These are phyloP conservation scores for Ceratobasidium sp. DNA, from an alignment of 1,284 basidiomycete genomes.

Conservation along the genomic window DNA sequence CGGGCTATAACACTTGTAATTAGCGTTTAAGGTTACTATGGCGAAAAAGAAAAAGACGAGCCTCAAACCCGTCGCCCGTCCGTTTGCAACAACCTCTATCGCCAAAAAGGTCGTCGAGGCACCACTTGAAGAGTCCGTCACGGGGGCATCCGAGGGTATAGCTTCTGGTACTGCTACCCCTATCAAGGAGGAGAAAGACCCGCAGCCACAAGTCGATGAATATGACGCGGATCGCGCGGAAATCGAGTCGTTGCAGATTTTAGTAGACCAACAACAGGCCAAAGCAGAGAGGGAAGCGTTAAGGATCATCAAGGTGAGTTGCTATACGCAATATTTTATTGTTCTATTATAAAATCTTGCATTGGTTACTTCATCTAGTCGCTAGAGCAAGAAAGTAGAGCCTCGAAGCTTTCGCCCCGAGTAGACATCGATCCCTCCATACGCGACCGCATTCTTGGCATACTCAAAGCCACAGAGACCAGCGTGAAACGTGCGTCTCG, in stretches of 20 bases:
- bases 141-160: conserved; percentile 50
- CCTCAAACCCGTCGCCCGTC: conserved; percentile 76
- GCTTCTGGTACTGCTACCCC: conserved; percentile 45
- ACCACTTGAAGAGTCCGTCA: conserved; percentile 54
- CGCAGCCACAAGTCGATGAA: conserved; percentile 50
- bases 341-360: conserved; percentile 1
- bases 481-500: conserved; percentile 54
- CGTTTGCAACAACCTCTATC: conserved; percentile 89
- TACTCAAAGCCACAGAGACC: conserved; percentile 58
- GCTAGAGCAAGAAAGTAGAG: conserved; percentile 85
- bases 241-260: conserved; percentile 61
- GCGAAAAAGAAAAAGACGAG: conserved; percentile 90
- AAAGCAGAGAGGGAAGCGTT: conserved; percentile 89
- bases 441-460: conserved; percentile 69
- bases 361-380: conserved; percentile 60
- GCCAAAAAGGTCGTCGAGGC: conserved; percentile 74
- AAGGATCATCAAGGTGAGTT: conserved; percentile 68
- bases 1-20: not conserved
- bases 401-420: conserved; percentile 71
- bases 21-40: conserved; percentile 63
- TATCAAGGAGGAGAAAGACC: conserved; percentile 43
- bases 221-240: conserved; percentile 34
- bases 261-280: conserved; percentile 87
- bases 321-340: not conserved
- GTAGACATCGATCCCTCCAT: conserved; percentile 73